Evolutionary conservation across 2,329 filamentous ascomycete genomes (phyloP).

Genomic region (Chalaropsis thielavioides): DNA sequence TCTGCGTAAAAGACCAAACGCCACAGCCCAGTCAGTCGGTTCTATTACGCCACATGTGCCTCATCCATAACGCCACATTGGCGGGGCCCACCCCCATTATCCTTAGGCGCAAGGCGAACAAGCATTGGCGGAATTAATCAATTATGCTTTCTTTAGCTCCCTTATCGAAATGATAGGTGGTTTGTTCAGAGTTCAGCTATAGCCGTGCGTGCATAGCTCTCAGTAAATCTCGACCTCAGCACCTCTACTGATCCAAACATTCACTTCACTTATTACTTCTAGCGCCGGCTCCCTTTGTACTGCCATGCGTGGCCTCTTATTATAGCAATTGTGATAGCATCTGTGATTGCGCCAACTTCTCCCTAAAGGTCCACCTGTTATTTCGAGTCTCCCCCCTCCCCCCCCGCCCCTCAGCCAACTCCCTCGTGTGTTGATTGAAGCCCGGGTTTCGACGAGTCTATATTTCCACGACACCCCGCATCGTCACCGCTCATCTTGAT

Average conservation of each 20-base stretch:
- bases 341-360: background rate
- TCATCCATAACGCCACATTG: background rate
- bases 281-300: background rate
- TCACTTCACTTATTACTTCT: background rate
- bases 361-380: background rate
- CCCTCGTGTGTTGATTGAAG: background rate
- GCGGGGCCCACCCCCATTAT: background rate
- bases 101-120: background rate
- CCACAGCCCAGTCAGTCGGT: background rate
- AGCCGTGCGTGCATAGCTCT: background rate
- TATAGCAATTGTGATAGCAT: constrained; percentile 4
- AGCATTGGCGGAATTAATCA: background rate
- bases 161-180: constrained; percentile 14
- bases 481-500: background rate
- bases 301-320: constrained; percentile 9
- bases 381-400: background rate
- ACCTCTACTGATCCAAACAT: background rate
- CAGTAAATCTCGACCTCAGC: background rate
- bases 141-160: background rate
- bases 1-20: background rate
- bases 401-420: background rate
- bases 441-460: background rate
- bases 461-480: constrained; percentile 1
- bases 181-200: constrained; percentile 7
- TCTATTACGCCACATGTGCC: background rate